Evolutionary conservation across 768 basidiomycete species (phyloP).

Genomic region (Crucibulum laeve): DNA sequence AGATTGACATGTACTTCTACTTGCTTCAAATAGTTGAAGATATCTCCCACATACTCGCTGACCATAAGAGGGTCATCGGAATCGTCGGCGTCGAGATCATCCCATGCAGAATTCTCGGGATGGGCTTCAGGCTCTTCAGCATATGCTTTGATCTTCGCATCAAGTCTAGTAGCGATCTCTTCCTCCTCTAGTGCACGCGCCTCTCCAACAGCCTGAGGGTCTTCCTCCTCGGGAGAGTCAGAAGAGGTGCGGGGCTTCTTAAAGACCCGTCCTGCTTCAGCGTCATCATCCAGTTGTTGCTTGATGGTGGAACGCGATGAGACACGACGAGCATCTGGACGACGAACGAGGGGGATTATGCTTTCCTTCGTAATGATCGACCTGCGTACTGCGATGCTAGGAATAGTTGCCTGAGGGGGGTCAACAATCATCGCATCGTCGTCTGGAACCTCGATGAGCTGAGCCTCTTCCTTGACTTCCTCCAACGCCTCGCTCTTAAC

Average conservation of each 20-base stretch:
- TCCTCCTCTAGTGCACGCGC: constrained; percentile 38
- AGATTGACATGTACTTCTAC: constrained; percentile 61
- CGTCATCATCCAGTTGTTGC: constrained; percentile 45
- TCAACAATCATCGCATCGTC: constrained; percentile 59
- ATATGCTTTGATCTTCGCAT: constrained; percentile 46
- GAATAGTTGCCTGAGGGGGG: constrained; percentile 30
- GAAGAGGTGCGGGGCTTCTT: constrained; percentile 77
- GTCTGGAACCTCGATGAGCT: constrained; percentile 21
- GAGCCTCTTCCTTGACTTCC: constrained; percentile 25
- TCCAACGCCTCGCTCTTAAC: constrained; percentile 14
- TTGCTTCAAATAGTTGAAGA: constrained; percentile 87
- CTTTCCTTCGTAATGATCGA: constrained; percentile 29
- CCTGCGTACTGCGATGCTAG: constrained; percentile 35
- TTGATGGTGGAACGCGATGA: constrained; percentile 16
- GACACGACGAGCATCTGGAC: constrained; percentile 15
- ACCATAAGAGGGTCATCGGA: constrained; percentile 95
- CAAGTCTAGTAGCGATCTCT: constrained; percentile 37
- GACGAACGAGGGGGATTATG: constrained; percentile 15
- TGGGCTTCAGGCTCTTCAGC: constrained; percentile 60
- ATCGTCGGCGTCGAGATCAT: constrained; percentile 91
- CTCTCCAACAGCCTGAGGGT: constrained; percentile 25
- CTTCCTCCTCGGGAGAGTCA: constrained; percentile 54
- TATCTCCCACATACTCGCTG: constrained; percentile 91
- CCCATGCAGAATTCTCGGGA: constrained; percentile 68
- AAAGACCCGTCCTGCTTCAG: constrained; percentile 52